Percentiles rank a stretch among this genome's conserved stretches.
phyloP scores from a whole-genome alignment of 352 stramenopile species.

The Pythium rishiriense region DNA sequence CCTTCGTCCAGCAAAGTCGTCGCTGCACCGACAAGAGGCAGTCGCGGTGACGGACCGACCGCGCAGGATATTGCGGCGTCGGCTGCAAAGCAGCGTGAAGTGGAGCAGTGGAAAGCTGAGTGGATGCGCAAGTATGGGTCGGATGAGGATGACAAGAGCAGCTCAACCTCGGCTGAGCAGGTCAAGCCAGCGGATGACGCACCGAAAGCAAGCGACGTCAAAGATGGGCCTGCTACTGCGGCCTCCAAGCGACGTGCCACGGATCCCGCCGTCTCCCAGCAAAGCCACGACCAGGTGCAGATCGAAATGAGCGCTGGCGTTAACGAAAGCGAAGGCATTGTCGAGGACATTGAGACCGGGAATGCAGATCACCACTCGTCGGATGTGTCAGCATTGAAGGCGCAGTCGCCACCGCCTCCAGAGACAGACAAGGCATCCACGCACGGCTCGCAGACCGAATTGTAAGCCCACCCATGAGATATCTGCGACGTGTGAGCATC shows the following conservation, averaged over 20 bases:
- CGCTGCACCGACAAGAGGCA: slow-evolving; percentile 6
- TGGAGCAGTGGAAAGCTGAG: slow-evolving; percentile 43
- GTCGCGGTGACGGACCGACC: slow-evolving; percentile 18
- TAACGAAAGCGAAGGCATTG: slow-evolving; percentile 57
- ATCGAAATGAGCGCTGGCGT: slow-evolving; percentile 39
- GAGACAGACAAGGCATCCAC: neutral
- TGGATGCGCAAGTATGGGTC: slow-evolving; percentile 41
- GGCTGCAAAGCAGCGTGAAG: slow-evolving; percentile 32
- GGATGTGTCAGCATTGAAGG: neutral
- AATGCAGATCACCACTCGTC: neutral
- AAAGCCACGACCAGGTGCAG: slow-evolving; percentile 27
- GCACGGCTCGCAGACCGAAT: slow-evolving; percentile 17
- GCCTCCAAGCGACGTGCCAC: neutral
- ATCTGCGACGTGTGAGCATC: slow-evolving; percentile 24
- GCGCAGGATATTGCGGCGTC: slow-evolving; percentile 17
- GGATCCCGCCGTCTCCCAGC: slow-evolving; percentile 5
- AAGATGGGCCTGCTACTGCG: neutral
- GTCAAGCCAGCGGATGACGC: neutral
- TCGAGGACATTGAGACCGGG: slow-evolving; percentile 36
- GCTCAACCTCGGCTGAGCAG: neutral
- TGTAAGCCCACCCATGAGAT: slow-evolving; percentile 18
- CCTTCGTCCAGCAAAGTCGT: slow-evolving; percentile 30
- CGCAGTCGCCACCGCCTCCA: neutral
- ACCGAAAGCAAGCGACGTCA: neutral
- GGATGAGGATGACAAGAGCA: slow-evolving; percentile 29